Evolutionary conservation across 176 grass and related monocot species (phyloP), one percentile per base, ranked within the genome.

Genomic region (Oryza nivara): DNA sequence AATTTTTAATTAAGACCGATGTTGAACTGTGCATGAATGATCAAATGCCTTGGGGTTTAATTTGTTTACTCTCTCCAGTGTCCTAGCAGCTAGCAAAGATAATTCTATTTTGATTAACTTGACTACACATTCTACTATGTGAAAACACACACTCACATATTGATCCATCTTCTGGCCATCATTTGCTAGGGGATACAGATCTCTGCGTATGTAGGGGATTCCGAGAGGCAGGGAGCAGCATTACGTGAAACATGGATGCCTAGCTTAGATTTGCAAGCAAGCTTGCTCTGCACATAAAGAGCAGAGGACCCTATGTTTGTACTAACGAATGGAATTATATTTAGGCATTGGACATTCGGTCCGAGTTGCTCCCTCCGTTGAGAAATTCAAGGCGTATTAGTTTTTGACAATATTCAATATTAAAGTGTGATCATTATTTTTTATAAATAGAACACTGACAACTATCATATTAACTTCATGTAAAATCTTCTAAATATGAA

Each of bases 271-370:
- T 72, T 47, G 72, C 13, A 67, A 23, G 35, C 35, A 25, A 7
- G 20, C 49, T 82, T 60, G 34, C 20, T 34, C 41, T n/a, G 32
- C 78, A 52, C 78, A 80, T 68, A 80, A 80, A 36, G 77, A 26
- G 15, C 22, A 35, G 5, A n/a, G 3, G 58, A 63, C 11, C 6
- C n/a, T 22, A 61, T 23, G 58, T 63, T 3, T 63, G 58, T 63
- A 23, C 7, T 23, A 63, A 63, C 23, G 17, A 52, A 52, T 52
- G 4, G 17, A 52, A 52, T 17, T 52, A 52, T 15, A 52, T 14
- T 41, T 41, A 38, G 40, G 40, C 40, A 41, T 41, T 1, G 40
- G 40, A 41, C 40, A 41, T 7, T 38, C 36, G 6, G 8, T 8
- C 40, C 0, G 6, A 41, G 40, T 41, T 41, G 1, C 40, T 1